Evolutionary conservation across 1,139 yeast species (phyloP).

Genomic region (Meyerozyma carpophila): DNA sequence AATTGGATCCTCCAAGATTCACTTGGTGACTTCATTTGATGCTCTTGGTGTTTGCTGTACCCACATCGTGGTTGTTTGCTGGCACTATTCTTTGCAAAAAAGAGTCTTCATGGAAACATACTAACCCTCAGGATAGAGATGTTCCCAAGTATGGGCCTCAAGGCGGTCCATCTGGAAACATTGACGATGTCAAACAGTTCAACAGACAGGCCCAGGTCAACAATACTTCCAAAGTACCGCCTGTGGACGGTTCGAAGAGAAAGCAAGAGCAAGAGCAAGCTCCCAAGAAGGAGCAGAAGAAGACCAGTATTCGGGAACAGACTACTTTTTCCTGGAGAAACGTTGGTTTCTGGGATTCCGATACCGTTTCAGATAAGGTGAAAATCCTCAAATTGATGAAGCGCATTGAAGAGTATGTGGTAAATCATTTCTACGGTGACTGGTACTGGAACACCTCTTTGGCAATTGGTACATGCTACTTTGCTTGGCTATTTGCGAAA

Average conservation of each 20-base stretch:
- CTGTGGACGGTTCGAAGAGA: conserved; percentile 20
- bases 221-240: conserved; percentile 14
- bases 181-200: conserved; percentile 27
- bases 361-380: conserved; percentile 19
- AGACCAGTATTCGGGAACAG: conserved; percentile 22
- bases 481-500: conserved; percentile 59
- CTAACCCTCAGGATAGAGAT: conserved; percentile 4
- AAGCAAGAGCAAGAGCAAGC: conserved; percentile 6
- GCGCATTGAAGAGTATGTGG: conserved; percentile 50
- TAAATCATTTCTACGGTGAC: conserved; percentile 66
- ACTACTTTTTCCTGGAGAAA: conserved; percentile 38
- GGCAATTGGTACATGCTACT: conserved; percentile 65
- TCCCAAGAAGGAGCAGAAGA: conserved; percentile 8
- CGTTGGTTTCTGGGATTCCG: conserved; percentile 37
- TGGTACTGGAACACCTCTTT: conserved; percentile 65
- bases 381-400: conserved; percentile 20
- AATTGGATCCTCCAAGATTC: neutral
- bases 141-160: conserved; percentile 1
- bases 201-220: conserved; percentile 19
- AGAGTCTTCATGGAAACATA: conserved; percentile 1
- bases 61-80: too few relatives aligned
- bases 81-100: neutral
- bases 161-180: conserved; percentile 13
- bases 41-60: neutral
- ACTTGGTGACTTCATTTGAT: neutral